phyloP scores from a whole-genome alignment of 306 rosid species.

The Quercus rubra region DNA sequence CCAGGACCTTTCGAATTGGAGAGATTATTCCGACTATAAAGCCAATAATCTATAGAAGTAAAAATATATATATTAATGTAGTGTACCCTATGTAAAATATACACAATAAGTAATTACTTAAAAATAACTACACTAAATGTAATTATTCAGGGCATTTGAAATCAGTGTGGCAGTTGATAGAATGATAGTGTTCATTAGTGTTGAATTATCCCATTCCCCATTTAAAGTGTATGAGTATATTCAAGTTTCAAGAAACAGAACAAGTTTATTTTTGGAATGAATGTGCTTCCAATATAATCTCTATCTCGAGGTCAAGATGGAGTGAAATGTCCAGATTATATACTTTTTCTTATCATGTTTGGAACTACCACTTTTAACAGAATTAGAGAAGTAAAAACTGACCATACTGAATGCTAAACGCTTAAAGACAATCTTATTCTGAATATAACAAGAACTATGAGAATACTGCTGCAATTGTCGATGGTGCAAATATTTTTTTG shows the following conservation, averaged over 20 bases:
- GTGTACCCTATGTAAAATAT: neutral
- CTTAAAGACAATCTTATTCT: neutral
- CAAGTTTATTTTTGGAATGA: neutral
- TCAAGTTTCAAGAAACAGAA: too few species aligned
- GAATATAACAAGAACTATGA: neutral
- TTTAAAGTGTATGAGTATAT: neutral
- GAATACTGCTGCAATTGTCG: conserved; percentile 34
- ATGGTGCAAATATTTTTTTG: conserved; percentile 29
- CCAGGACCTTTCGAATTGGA: conserved; percentile 18
- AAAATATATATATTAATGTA: neutral
- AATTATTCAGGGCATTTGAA: neutral
- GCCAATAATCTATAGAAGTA: conserved; percentile 34
- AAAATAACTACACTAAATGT: neutral
- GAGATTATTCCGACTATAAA: conserved; percentile 35
- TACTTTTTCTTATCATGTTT: neutral
- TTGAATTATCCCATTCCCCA: neutral
- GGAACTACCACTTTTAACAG: too few species aligned
- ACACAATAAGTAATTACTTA: neutral
- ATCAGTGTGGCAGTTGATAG: neutral
- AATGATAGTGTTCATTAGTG: neutral
- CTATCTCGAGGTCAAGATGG: neutral
- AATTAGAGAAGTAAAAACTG: too few species aligned
- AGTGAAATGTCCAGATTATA: neutral
- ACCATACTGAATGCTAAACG: too few species aligned
- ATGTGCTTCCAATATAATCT: neutral